phyloP scores from a whole-genome alignment of 192 early-diverging fungal species.

The Coemansia aciculifera region DNA sequence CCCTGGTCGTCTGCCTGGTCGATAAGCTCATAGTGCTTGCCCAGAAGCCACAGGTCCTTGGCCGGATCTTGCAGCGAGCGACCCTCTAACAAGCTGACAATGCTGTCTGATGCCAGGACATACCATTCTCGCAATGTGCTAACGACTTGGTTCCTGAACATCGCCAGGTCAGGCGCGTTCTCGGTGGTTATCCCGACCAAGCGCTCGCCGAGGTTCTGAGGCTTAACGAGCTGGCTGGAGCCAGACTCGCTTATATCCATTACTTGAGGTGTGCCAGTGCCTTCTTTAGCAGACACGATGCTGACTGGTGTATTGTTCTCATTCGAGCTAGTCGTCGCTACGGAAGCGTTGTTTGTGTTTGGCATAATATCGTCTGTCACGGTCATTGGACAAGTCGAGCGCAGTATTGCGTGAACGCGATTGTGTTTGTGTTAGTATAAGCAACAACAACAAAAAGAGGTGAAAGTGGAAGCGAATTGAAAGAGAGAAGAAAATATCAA shows the following conservation, averaged over 20 bases:
- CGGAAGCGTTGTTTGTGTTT: not conserved
- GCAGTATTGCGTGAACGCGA: not conserved
- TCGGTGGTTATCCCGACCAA: not conserved
- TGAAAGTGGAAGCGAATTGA: no score
- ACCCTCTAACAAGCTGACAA: conserved; percentile 41
- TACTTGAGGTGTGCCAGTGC: not conserved
- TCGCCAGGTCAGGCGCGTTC: conserved; percentile 13
- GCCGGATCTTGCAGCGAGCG: conserved; percentile 36
- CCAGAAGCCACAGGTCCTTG: conserved; percentile 51
- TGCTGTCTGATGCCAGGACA: conserved; percentile 47
- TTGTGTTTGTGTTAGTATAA: not conserved
- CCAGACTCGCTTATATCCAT: not conserved
- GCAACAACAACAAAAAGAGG: not conserved
- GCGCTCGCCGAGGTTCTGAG: not conserved
- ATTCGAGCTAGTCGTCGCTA: not conserved
- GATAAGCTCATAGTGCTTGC: conserved; percentile 34
- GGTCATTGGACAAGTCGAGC: not conserved
- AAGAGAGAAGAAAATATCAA: no score
- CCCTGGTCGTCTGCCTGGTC: conserved; percentile 13
- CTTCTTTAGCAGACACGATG: not conserved
- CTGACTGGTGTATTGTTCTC: not conserved
- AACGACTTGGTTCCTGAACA: conserved; percentile 35
- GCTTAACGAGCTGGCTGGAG: not conserved
- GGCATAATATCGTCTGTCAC: not conserved
- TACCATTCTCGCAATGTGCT: conserved; percentile 54